A percentile compares a stretch with the other conserved stretches of the same genome.
Evolutionary conservation across 352 stramenopile genomes (phyloP).

Genomic region (Globisporangium nodosum): DNA sequence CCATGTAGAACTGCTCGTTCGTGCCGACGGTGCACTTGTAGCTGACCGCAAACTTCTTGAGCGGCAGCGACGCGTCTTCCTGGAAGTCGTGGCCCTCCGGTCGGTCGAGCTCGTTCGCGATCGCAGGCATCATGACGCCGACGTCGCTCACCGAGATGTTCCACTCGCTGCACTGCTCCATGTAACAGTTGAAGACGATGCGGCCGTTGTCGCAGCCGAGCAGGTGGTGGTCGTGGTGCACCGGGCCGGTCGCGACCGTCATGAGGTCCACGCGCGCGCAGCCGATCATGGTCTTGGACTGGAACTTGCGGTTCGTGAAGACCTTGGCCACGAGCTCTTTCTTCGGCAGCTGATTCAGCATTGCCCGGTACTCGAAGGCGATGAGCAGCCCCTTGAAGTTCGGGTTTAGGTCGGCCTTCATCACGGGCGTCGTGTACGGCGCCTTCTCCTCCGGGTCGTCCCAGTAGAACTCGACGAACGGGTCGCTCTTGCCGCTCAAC

Average conservation of each 20-base stretch:
- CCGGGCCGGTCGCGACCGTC: constrained; percentile 76
- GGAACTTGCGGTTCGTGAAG: constrained; percentile 78
- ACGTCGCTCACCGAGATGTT: constrained; percentile 87
- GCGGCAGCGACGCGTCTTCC: constrained; percentile 78
- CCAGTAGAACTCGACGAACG: constrained; percentile 88
- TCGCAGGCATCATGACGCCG: constrained; percentile 85
- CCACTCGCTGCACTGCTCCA: constrained; percentile 89
- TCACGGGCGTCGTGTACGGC: constrained; percentile 76
- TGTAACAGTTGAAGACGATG: constrained; percentile 90
- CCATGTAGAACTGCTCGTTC: constrained; percentile 84
- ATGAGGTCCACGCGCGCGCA: constrained; percentile 72
- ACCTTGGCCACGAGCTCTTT: constrained; percentile 70
- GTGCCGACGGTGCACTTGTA: constrained; percentile 90
- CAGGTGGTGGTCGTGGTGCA: constrained; percentile 86
- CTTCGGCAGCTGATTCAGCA: constrained; percentile 51
- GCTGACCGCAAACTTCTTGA: constrained; percentile 87
- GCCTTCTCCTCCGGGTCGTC: constrained; percentile 60
- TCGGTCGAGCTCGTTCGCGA: constrained; percentile 83
- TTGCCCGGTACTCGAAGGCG: constrained; percentile 80
- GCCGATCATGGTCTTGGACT: constrained; percentile 72
- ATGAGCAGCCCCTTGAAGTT: constrained; percentile 87
- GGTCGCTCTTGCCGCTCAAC: constrained; percentile 81
- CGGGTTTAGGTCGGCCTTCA: constrained; percentile 83
- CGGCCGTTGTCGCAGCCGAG: constrained; percentile 82
- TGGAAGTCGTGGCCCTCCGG: constrained; percentile 88